A percentile compares a stretch with the other conserved stretches of the same genome.
Conservation (phyloP, 2,329 filamentous ascomycete genomes). For the Fusarium humuli region DNA sequence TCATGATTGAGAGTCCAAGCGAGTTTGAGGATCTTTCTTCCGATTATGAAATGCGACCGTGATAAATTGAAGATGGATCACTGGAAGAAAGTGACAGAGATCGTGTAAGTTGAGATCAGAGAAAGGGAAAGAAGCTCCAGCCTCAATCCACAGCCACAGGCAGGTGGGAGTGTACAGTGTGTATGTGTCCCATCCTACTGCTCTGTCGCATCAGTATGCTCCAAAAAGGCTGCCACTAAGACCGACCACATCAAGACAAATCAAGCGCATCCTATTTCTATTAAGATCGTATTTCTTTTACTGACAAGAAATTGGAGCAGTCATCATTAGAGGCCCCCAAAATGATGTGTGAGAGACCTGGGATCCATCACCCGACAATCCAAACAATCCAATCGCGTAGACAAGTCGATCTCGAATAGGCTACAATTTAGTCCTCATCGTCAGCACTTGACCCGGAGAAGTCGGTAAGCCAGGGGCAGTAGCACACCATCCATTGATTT, state of each 20-base stretch:
- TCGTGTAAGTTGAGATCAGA: conserved; percentile 21
- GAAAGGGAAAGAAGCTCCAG: conserved; percentile 1
- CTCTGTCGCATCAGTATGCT: neutral
- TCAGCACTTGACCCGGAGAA: conserved; percentile 8
- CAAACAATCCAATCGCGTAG: neutral
- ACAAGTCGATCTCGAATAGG: neutral
- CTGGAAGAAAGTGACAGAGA: neutral
- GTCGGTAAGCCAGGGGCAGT: conserved; percentile 1
- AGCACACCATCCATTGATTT: neutral
- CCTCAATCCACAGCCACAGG: conserved; percentile 24
- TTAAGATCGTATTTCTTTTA: neutral
- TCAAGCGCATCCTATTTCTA: neutral
- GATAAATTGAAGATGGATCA: neutral
- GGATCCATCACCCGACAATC: neutral
- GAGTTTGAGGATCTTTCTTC: neutral
- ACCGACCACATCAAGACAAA: neutral
- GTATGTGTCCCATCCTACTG: accelerated
- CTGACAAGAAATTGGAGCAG: neutral
- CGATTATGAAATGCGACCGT: neutral
- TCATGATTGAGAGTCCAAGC: neutral
- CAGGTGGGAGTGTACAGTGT: conserved; percentile 11
- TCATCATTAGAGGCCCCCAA: neutral
- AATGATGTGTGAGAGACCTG: neutral
- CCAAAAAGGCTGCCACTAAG: neutral
- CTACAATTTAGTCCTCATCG: neutral